Evolutionary conservation across 805 yeast species (phyloP).

Genomic region (Teunomyces cretensis): DNA sequence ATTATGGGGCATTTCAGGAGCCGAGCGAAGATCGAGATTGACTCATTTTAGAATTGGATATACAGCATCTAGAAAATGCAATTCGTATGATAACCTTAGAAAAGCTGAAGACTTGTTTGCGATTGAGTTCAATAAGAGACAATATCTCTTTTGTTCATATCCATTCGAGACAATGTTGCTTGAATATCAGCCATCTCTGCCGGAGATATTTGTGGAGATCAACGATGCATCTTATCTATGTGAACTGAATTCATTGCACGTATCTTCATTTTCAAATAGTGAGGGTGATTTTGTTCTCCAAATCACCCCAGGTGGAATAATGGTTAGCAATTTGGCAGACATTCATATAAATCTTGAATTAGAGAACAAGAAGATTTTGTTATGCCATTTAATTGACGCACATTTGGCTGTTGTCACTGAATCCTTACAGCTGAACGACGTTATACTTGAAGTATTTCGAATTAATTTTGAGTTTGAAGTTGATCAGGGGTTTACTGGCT

Average conservation of each 20-base stretch:
- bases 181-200: constrained; percentile 24
- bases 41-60: constrained; percentile 35
- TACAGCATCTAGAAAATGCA: constrained; percentile 22
- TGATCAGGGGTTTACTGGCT: not conserved
- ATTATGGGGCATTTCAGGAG: constrained; percentile 43
- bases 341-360: constrained; percentile 2
- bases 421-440: not conserved
- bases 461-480: constrained; percentile 3
- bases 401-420: constrained; percentile 16
- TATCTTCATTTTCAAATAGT: constrained; percentile 5
- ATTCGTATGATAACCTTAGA: constrained; percentile 28
- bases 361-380: constrained; percentile 11
- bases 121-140: constrained; percentile 15
- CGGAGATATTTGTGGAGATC: constrained; percentile 27
- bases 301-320: constrained; percentile 20
- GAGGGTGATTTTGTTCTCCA: constrained; percentile 22
- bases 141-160: constrained; percentile 34
- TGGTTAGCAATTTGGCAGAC: constrained; percentile 22
- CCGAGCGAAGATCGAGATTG: constrained; percentile 32
- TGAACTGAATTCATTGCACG: constrained; percentile 6
- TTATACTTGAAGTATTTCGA: constrained; percentile 6
- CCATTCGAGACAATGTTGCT: constrained; percentile 39
- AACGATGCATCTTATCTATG: constrained; percentile 8
- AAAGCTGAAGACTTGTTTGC: constrained; percentile 24
- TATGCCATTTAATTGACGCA: constrained; percentile 10